These are phyloP conservation scores for Penicillium pancosmium DNA, from an alignment of 495 filamentous ascomycete genomes.

Conservation along the genomic window DNA sequence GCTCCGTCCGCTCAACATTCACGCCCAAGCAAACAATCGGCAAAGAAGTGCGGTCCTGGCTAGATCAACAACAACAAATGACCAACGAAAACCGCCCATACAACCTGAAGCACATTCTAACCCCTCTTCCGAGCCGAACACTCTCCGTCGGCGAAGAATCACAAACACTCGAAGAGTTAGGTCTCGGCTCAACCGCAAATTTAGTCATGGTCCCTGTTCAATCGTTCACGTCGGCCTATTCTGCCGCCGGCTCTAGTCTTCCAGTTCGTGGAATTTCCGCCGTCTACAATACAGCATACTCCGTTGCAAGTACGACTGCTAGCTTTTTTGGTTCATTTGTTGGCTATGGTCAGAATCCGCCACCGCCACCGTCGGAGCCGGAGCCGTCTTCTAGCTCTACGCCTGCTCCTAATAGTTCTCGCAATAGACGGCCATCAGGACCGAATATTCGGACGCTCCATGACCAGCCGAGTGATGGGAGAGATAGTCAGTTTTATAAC, in stretches of 20 bases:
- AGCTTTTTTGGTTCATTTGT: slow-evolving; percentile 59
- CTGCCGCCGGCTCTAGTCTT: slow-evolving; percentile 38
- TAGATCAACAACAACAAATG: slow-evolving; percentile 58
- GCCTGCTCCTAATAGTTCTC: slow-evolving; percentile 9
- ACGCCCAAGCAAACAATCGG: slow-evolving; percentile 62
- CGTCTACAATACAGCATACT: slow-evolving; percentile 47
- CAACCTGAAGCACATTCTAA: slow-evolving; percentile 81
- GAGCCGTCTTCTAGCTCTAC: slow-evolving; percentile 17
- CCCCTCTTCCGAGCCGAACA: slow-evolving; percentile 72
- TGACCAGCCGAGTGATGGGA: slow-evolving; percentile 53
- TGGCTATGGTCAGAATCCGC: slow-evolving; percentile 44
- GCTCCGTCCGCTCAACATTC: slow-evolving; percentile 74
- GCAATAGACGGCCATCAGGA: slow-evolving; percentile 25
- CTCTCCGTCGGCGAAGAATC: slow-evolving; percentile 76
- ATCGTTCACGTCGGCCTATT: slow-evolving; percentile 64
- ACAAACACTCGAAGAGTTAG: slow-evolving; percentile 64
- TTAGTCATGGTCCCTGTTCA: slow-evolving; percentile 77
- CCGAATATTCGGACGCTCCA: slow-evolving; percentile 59
- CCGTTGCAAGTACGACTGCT: slow-evolving; percentile 46
- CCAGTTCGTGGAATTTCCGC: slow-evolving; percentile 46
- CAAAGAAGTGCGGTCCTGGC: slow-evolving; percentile 72
- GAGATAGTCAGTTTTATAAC: slow-evolving; percentile 76
- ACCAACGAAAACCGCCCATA: slow-evolving; percentile 62
- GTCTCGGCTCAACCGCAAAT: slow-evolving; percentile 75
- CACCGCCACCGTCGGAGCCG: slow-evolving; percentile 16